These are phyloP conservation scores for Phaffia australis DNA, from an alignment of 768 basidiomycete species.

Conservation along the genomic window DNA sequence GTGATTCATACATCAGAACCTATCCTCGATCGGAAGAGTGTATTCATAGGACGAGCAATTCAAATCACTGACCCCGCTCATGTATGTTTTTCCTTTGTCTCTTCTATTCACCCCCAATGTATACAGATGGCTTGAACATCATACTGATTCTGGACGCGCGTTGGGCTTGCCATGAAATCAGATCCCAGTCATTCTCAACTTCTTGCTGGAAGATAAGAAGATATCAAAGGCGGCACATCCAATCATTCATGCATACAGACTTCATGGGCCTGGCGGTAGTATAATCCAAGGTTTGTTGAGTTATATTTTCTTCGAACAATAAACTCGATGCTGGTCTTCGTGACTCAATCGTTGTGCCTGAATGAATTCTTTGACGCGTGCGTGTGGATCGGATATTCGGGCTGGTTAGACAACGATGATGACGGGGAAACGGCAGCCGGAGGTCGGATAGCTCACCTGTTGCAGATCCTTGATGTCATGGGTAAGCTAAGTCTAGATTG, in stretches of 20 bases:
- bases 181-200: constrained; percentile 43
- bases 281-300: constrained; percentile 13
- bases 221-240: constrained; percentile 35
- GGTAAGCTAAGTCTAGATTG: neutral
- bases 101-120: neutral
- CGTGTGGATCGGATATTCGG: neutral
- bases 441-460: constrained; percentile 72
- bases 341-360: too few species aligned
- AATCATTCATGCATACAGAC: constrained; percentile 31
- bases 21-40: constrained; percentile 72
- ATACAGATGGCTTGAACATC: neutral
- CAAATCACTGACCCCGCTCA: constrained; percentile 57
- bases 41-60: constrained; percentile 77
- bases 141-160: neutral
- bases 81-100: neutral
- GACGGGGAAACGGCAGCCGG: constrained; percentile 92
- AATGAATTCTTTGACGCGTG: too few species aligned
- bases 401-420: constrained; percentile 70
- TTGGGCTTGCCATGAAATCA: constrained; percentile 35
- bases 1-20: constrained; percentile 59
- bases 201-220: constrained; percentile 37
- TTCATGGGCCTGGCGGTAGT: constrained; percentile 27
- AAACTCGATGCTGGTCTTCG: neutral
- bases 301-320: neutral
- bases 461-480: constrained; percentile 60